phyloP scores from a whole-genome alignment of 2,329 filamentous ascomycete genomes.

The Exophiala sideris region DNA sequence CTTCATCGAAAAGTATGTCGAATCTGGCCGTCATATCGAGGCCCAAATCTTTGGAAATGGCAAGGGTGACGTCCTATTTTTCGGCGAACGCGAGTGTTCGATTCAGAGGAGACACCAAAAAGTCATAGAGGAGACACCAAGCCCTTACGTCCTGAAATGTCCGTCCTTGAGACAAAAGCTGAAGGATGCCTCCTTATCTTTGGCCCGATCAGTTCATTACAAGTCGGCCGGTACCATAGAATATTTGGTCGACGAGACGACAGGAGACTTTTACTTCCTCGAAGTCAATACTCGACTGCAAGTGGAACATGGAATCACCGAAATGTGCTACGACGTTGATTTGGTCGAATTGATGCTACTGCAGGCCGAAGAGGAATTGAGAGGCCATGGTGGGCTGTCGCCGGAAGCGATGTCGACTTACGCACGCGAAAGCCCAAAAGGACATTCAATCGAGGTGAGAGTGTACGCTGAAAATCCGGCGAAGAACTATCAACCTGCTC shows the following conservation, averaged over 20 bases:
- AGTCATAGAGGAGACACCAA: constrained; percentile 83
- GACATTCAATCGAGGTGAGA: constrained; percentile 52
- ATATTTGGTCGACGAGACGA: constrained; percentile 81
- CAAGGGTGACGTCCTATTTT: constrained; percentile 71
- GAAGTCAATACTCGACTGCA: constrained; percentile 59
- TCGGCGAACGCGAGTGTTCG: constrained; percentile 84
- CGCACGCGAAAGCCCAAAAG: constrained; percentile 42
- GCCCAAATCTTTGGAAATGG: constrained; percentile 85
- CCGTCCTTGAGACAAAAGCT: constrained; percentile 61
- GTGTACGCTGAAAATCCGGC: constrained; percentile 59
- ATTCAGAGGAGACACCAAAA: constrained; percentile 85
- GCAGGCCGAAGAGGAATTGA: constrained; percentile 51
- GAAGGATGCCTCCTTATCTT: constrained; percentile 64
- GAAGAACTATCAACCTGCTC: constrained; percentile 56
- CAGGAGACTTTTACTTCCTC: constrained; percentile 68
- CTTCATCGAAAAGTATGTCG: constrained; percentile 78
- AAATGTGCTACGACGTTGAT: constrained; percentile 54
- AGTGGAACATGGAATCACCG: constrained; percentile 55
- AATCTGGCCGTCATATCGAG: constrained; percentile 79
- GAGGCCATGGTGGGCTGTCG: constrained; percentile 44
- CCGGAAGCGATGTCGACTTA: constrained; percentile 39
- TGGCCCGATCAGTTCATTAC: constrained; percentile 58
- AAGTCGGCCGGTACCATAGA: constrained; percentile 87
- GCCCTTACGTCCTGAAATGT: constrained; percentile 58
- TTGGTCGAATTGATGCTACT: constrained; percentile 54